These are phyloP conservation scores for Dactylonectria macrodidyma DNA, from an alignment of 2,329 filamentous ascomycete species.

Conservation along the genomic window DNA sequence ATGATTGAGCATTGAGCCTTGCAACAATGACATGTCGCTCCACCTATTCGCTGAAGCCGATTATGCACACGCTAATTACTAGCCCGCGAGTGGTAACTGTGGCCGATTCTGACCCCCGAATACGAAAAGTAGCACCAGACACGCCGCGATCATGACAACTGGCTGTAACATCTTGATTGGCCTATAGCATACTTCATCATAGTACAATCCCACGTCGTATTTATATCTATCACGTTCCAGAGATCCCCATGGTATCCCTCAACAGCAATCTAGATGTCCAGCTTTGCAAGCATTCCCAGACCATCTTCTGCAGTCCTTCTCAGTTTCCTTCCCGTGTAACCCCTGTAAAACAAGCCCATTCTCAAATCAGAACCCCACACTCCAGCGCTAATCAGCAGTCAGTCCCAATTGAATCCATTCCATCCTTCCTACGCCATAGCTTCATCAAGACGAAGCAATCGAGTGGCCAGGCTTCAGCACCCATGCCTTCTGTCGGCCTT, in stretches of 20 bases:
- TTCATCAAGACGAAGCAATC: slow-evolving; percentile 45
- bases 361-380: slow-evolving; percentile 37
- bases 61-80: neutral
- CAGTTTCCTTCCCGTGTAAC: slow-evolving; percentile 24
- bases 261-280: slow-evolving; percentile 31
- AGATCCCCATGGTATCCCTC: slow-evolving; percentile 22
- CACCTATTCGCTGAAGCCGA: neutral
- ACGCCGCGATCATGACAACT: slow-evolving; percentile 6
- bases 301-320: slow-evolving; percentile 3
- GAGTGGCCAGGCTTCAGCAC: slow-evolving; percentile 57
- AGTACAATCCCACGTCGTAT: slow-evolving; percentile 21
- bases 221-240: slow-evolving; percentile 33
- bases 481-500: slow-evolving; percentile 57
- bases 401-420: slow-evolving; percentile 39
- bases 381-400: slow-evolving; percentile 47
- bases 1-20: neutral
- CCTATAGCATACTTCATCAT: neutral
- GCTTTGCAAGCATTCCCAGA: neutral
- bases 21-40: slow-evolving; percentile 30
- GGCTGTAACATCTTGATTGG: neutral
- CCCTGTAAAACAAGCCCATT: slow-evolving; percentile 37
- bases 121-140: neutral
- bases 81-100: neutral
- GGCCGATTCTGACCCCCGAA: slow-evolving; percentile 5
- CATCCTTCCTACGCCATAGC: slow-evolving; percentile 25